These are phyloP conservation scores for Fusarium fujikuroi DNA, from an alignment of 2,329 filamentous ascomycete species.

Conservation along the genomic window DNA sequence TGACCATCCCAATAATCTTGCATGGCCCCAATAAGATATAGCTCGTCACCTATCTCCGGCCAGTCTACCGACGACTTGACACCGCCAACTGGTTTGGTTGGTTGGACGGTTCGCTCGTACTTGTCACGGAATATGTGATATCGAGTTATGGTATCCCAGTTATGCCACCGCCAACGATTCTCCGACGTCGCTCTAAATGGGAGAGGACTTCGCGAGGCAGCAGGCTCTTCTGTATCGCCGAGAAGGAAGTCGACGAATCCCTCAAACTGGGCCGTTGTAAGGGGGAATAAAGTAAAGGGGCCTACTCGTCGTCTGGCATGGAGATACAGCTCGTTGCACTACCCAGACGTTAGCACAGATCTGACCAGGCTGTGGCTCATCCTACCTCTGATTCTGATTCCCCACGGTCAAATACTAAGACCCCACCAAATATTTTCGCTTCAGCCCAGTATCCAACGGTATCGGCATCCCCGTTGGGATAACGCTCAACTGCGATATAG, in stretches of 20 bases:
- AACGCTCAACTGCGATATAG: not conserved
- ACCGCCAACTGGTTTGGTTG: not conserved
- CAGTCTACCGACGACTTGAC: not conserved
- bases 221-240: not conserved
- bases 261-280: slow-evolving; percentile 9
- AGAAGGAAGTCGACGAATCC: slow-evolving; percentile 11
- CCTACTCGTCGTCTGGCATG: not conserved
- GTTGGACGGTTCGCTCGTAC: not conserved
- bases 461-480: slow-evolving; percentile 7
- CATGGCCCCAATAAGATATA: not conserved
- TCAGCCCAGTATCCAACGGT: slow-evolving; percentile 30
- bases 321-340: not conserved
- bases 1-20: not conserved
- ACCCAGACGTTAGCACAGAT: fast-evolving
- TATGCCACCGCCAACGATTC: slow-evolving; percentile 22
- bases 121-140: slow-evolving; percentile 26
- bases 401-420: slow-evolving; percentile 20
- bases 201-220: not conserved
- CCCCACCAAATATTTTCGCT: slow-evolving; percentile 20
- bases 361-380: fast-evolving
- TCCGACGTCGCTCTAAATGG: not conserved
- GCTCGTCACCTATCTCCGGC: not conserved
- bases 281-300: slow-evolving; percentile 9
- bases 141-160: not conserved
- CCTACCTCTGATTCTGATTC: slow-evolving; percentile 11